Evolutionary conservation across 306 rosid genomes (phyloP), one percentile per base, ranked within the genome.

Genomic region (Nissolia schottii): DNA sequence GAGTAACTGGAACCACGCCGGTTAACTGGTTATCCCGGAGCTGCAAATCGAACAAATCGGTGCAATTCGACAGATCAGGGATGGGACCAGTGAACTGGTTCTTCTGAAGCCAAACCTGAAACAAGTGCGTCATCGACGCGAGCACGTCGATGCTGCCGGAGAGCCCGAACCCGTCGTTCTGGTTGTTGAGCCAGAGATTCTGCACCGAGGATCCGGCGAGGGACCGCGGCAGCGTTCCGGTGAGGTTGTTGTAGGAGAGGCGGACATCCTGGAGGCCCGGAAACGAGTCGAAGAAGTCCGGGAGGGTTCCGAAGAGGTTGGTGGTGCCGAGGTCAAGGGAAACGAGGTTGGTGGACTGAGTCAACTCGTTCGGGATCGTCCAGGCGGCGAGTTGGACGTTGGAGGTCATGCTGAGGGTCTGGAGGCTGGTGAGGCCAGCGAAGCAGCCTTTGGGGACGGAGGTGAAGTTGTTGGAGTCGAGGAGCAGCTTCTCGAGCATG

Each of bases 151-250:
- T 58, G 0, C 74, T 19, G 55, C 92, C 96, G 0, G 91, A 84
- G 0, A 91, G 59, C 28, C 97, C 97, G 9, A 80, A 63, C 32
- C 97, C 96, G 14, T 25, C 35, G 0, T 4, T 6, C 80, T 91
- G 97, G 69, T 91, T 91, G 79, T 91, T 89, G 28, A 91, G 81
- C 97, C 97, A 91, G 3, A 91, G 41, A 35, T 79, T 71, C 67
- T 6, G 75, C 29, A 91, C 84, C 28, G 23, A 79, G 50, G 97
- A 87, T 79, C 87, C 85, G 0, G 67, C 73, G 0, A 91, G 75
- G 6, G 87, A 43, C 18, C 28, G 66, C 3, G 97, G 96, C 31
- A 91, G 77, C 7, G 51, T 12, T 10, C 97, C 97, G 7, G 87
- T 80, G 45, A 91, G 83, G 38, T 87, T 85, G 64, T 91, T 91